Conservation (phyloP, 2,329 filamentous ascomycete genomes). For the Xylariaceae sp. region DNA sequence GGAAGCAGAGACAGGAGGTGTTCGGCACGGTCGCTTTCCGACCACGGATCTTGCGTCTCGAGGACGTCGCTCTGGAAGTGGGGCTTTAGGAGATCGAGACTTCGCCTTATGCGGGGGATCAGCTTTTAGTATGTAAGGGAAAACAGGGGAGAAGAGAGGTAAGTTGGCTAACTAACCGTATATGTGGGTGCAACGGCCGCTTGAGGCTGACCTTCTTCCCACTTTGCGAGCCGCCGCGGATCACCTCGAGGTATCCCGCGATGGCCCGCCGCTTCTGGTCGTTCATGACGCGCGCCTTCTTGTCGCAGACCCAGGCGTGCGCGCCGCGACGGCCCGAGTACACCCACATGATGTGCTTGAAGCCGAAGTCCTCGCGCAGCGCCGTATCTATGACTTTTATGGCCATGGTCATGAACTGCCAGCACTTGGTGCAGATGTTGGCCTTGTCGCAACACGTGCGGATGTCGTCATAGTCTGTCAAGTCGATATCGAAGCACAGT, state of each 20-base stretch:
- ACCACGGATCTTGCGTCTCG: slow-evolving; percentile 85
- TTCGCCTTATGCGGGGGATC: slow-evolving; percentile 59
- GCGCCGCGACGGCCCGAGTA: slow-evolving; percentile 96
- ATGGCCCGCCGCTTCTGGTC: slow-evolving; percentile 86
- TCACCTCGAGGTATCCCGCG: slow-evolving; percentile 85
- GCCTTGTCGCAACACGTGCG: slow-evolving; percentile 93
- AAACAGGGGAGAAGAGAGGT: not conserved
- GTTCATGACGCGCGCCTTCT: slow-evolving; percentile 80
- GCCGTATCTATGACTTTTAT: slow-evolving; percentile 91
- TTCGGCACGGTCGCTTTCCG: slow-evolving; percentile 70
- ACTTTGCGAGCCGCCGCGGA: slow-evolving; percentile 84
- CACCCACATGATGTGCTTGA: slow-evolving; percentile 96
- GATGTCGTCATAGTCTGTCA: slow-evolving; percentile 98
- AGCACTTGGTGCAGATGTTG: slow-evolving; percentile 92
- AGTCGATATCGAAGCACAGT: slow-evolving; percentile 97
- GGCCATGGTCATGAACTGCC: slow-evolving; percentile 97
- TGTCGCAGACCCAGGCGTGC: slow-evolving; percentile 98
- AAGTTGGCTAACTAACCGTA: slow-evolving; percentile 60
- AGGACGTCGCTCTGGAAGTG: slow-evolving; percentile 88
- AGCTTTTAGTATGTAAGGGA: not conserved
- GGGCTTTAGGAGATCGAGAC: slow-evolving; percentile 80
- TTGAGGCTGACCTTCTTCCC: slow-evolving; percentile 86
- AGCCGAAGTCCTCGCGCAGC: slow-evolving; percentile 92
- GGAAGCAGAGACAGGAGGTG: slow-evolving; percentile 85
- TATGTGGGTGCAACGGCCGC: slow-evolving; percentile 87